Evolutionary conservation across 306 rosid species (phyloP).

Genomic region (Begonia loranthoides): DNA sequence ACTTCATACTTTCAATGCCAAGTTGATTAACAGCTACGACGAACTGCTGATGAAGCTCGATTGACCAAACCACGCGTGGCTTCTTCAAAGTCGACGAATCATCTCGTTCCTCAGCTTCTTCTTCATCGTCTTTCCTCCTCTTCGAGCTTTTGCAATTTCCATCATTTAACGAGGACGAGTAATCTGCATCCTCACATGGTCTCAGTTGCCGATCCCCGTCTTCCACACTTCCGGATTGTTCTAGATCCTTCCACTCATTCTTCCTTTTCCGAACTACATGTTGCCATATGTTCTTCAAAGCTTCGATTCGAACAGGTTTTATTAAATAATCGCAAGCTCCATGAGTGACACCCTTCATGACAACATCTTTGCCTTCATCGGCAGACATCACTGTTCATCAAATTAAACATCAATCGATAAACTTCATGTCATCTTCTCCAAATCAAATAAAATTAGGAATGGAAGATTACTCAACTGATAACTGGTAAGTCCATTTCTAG

Average conservation of each 20-base stretch:
- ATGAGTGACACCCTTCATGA: constrained; percentile 96
- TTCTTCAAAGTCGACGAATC: constrained; percentile 83
- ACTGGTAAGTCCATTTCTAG: constrained; percentile 98
- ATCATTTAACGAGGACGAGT: constrained; percentile 91
- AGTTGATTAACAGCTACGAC: constrained; percentile 92
- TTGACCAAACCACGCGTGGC: constrained; percentile 96
- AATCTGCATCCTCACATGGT: constrained; percentile 72
- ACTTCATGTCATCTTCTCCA: background rate
- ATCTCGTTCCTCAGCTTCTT: constrained; percentile 78
- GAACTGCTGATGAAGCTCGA: constrained; percentile 97
- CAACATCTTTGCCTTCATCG: constrained; percentile 78
- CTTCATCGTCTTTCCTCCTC: constrained; percentile 87
- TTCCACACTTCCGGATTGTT: constrained; percentile 90
- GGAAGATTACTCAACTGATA: constrained; percentile 48
- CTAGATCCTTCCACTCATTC: constrained; percentile 79
- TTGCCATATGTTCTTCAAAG: constrained; percentile 94
- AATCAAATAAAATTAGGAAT: background rate
- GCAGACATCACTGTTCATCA: constrained; percentile 88
- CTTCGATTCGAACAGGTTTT: constrained; percentile 94
- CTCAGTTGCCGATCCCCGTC: constrained; percentile 79
- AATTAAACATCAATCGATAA: constrained; percentile 3
- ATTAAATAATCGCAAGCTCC: constrained; percentile 97
- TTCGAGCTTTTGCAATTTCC: constrained; percentile 68
- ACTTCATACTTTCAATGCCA: constrained; percentile 81
- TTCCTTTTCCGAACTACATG: constrained; percentile 84